These are phyloP conservation scores for Paralagenidium karlingii DNA, from an alignment of 352 stramenopile species.

Conservation along the genomic window DNA sequence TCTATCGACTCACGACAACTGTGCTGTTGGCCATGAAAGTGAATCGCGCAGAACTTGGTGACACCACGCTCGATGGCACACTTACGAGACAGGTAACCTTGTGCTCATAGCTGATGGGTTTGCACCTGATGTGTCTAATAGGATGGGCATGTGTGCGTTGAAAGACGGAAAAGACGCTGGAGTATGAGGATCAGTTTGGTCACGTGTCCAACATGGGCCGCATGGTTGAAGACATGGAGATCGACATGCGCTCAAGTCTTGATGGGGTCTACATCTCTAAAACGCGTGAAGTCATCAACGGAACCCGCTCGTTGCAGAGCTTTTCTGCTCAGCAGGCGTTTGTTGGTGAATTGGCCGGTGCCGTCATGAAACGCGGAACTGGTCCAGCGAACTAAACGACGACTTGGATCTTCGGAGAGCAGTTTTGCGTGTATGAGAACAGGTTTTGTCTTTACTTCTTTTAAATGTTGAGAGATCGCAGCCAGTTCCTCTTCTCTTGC, in stretches of 20 bases:
- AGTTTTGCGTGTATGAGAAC: too few species aligned
- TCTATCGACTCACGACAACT: constrained; percentile 89
- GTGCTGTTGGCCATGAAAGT: constrained; percentile 87
- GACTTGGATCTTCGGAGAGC: too few species aligned
- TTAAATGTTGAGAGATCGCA: constrained; percentile 25
- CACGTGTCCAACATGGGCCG: constrained; percentile 92
- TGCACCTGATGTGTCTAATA: not conserved
- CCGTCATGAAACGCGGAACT: constrained; percentile 60
- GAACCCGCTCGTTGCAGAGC: constrained; percentile 76
- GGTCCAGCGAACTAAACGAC: too few species aligned
- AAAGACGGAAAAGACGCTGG: constrained; percentile 49
- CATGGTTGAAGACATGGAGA: constrained; percentile 95
- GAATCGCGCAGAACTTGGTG: constrained; percentile 60
- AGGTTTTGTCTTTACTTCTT: too few species aligned
- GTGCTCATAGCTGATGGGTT: not conserved
- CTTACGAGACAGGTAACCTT: constrained; percentile 55
- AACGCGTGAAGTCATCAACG: constrained; percentile 89
- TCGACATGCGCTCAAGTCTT: constrained; percentile 86
- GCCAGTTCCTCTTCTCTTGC: constrained; percentile 25
- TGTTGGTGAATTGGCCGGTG: constrained; percentile 56
- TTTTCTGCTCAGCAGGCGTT: constrained; percentile 31
- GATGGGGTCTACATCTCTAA: constrained; percentile 93
- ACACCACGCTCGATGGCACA: constrained; percentile 84
- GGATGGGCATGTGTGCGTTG: not conserved
- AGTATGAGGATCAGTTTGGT: constrained; percentile 59